phyloP scores from a whole-genome alignment of 305 asterid genomes.

The Nicotiana rustica region DNA sequence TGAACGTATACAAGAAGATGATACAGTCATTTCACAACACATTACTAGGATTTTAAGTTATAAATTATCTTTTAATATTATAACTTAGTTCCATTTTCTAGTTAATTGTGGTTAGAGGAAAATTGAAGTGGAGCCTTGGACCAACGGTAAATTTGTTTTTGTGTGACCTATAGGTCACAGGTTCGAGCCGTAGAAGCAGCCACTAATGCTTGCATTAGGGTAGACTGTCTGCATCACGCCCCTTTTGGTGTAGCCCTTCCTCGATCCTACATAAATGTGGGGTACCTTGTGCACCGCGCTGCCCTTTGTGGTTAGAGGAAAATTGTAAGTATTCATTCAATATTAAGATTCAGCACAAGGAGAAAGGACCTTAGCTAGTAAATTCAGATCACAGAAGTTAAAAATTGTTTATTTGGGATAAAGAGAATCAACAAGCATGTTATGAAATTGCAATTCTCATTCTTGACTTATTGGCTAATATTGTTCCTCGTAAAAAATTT shows the following conservation, averaged over 20 bases:
- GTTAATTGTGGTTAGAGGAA: conserved; percentile 4
- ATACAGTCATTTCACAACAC: background rate
- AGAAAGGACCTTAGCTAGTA: background rate
- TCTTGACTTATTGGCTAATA: background rate
- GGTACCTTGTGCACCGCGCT: too few species aligned
- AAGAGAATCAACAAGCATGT: background rate
- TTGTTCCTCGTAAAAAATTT: background rate
- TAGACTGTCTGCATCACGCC: too few species aligned
- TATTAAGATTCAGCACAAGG: background rate
- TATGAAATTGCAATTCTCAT: background rate
- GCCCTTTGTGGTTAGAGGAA: background rate
- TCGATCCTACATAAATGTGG: too few species aligned
- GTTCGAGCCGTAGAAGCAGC: too few species aligned
- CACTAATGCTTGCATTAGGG: too few species aligned
- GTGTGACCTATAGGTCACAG: too few species aligned
- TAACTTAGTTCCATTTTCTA: background rate
- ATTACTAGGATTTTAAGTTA: background rate
- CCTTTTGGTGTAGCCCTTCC: too few species aligned
- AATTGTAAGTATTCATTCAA: background rate
- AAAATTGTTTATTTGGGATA: background rate
- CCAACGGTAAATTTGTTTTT: too few species aligned
- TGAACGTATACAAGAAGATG: background rate
- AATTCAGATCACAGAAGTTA: background rate
- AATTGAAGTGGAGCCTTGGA: background rate
- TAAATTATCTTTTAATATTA: background rate